phyloP scores from a whole-genome alignment of 139 green algal genomes.

The Chlamydomonas sphaeroides region DNA sequence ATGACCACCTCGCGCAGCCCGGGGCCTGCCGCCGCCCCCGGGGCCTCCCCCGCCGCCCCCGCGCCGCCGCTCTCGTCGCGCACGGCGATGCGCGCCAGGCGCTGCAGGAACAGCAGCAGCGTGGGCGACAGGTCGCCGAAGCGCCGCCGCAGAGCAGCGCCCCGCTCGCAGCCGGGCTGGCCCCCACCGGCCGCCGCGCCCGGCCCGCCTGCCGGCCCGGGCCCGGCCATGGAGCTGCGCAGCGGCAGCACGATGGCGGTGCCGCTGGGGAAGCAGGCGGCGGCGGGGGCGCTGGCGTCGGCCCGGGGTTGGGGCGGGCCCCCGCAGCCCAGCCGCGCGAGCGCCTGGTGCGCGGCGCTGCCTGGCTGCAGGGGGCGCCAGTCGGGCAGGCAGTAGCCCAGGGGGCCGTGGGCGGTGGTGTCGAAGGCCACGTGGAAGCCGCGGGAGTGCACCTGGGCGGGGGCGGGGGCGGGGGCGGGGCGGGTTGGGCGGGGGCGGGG shows the following conservation, averaged over 20 bases:
- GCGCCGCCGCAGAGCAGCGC: constrained; percentile 32
- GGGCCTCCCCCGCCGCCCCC: not conserved
- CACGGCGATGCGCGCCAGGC: constrained; percentile 46
- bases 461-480: not conserved
- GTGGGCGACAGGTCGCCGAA: constrained; percentile 58
- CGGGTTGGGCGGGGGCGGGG: not conserved
- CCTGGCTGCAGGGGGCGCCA: constrained; percentile 46
- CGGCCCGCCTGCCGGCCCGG: not conserved
- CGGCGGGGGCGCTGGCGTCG: not conserved
- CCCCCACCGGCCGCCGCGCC: not conserved
- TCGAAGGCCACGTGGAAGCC: constrained; percentile 67
- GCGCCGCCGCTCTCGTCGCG: constrained; percentile 18
- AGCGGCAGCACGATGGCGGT: constrained; percentile 56
- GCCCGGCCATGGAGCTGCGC: constrained; percentile 19
- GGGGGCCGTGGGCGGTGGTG: constrained; percentile 40
- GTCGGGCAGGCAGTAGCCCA: constrained; percentile 65
- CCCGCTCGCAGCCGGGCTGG: not conserved
- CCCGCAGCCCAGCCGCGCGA: constrained; percentile 13
- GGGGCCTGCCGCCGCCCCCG: not conserved
- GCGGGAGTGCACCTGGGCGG: constrained; percentile 52
- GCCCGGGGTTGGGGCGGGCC: not conserved
- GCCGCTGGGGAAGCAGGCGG: not conserved
- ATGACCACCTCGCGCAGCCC: constrained; percentile 9
- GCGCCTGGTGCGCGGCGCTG: not conserved
- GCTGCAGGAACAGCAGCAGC: constrained; percentile 67